A percentile compares a stretch with the other conserved stretches of the same genome.
Evolutionary conservation across 192 early-diverging fungal genomes (phyloP).

Genomic region (Phlyctochytrium planicorne): DNA sequence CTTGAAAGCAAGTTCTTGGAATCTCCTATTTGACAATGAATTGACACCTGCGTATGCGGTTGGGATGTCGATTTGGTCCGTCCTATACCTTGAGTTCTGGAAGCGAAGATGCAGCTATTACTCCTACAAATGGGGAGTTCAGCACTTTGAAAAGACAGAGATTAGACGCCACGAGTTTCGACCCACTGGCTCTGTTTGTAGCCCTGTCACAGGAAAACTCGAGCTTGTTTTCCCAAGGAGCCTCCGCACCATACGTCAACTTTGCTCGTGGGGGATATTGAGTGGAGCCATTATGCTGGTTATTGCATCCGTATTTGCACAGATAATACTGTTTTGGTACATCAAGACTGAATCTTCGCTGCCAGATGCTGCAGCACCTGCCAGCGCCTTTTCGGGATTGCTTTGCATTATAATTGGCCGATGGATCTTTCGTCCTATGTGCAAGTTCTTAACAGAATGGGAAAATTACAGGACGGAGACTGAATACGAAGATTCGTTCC

Average conservation of each 20-base stretch:
- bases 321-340: conserved; percentile 7
- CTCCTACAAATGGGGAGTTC: conserved; percentile 18
- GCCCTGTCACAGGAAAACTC: conserved; percentile 19
- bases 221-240: conserved; percentile 8
- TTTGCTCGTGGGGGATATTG: conserved; percentile 11
- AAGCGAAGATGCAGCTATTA: conserved; percentile 20
- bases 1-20: neutral
- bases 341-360: neutral
- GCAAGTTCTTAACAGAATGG: conserved; percentile 14
- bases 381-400: neutral
- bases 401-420: conserved; percentile 13
- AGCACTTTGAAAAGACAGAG: conserved; percentile 10
- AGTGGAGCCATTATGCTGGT: conserved; percentile 10
- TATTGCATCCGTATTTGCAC: neutral
- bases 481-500: conserved; percentile 20
- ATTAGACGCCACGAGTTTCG: conserved; percentile 13
- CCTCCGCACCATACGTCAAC: neutral
- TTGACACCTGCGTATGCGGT: conserved; percentile 21
- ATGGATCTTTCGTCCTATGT: conserved; percentile 7
- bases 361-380: neutral
- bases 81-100: conserved; percentile 18
- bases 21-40: conserved; percentile 20
- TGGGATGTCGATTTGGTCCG: conserved; percentile 20
- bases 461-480: conserved; percentile 28
- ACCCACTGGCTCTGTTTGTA: neutral